A percentile compares a stretch with the other conserved stretches of the same genome.
Evolutionary conservation across 2,329 filamentous ascomycete species (phyloP).

Genomic region (Didymellaceae sp.): DNA sequence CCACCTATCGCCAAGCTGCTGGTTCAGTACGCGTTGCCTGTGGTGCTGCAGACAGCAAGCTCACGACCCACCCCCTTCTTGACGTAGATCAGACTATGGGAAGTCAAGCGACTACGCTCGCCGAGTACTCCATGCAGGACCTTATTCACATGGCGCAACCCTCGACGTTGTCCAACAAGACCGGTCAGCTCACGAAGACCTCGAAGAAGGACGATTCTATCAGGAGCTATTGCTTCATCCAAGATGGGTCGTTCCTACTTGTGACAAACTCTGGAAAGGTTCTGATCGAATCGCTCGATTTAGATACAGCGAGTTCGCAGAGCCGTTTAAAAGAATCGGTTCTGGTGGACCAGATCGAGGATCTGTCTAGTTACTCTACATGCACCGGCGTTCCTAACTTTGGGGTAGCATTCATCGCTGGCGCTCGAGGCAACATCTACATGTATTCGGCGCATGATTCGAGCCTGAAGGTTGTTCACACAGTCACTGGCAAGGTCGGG

Average conservation of each 20-base stretch:
- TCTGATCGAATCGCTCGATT: constrained; percentile 49
- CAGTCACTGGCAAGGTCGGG: constrained; percentile 49
- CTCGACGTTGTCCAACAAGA: not conserved
- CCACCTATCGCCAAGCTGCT: constrained; percentile 10
- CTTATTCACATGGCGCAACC: constrained; percentile 25
- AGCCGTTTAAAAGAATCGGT: constrained; percentile 26
- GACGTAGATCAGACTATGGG: not conserved
- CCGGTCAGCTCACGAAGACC: constrained; percentile 15
- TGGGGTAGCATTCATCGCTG: constrained; percentile 55
- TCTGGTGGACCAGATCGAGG: constrained; percentile 42
- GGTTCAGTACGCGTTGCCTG: constrained; percentile 26
- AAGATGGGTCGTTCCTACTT: constrained; percentile 60
- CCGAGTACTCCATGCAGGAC: constrained; percentile 38
- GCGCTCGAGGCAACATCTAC: constrained; percentile 53
- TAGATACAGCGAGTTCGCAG: not conserved
- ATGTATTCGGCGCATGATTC: constrained; percentile 36
- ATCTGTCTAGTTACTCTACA: constrained; percentile 58
- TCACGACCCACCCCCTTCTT: constrained; percentile 44
- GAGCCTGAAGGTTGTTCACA: constrained; percentile 33
- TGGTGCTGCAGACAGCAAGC: constrained; percentile 82
- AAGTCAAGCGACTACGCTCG: not conserved
- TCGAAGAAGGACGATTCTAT: constrained; percentile 52
- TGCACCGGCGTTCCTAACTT: constrained; percentile 47
- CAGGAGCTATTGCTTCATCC: constrained; percentile 69
- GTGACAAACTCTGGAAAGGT: constrained; percentile 66